Percentiles rank a stretch among this genome's conserved stretches.
phyloP scores from a whole-genome alignment of 306 rosid species.

The Aeschynomene evenia region DNA sequence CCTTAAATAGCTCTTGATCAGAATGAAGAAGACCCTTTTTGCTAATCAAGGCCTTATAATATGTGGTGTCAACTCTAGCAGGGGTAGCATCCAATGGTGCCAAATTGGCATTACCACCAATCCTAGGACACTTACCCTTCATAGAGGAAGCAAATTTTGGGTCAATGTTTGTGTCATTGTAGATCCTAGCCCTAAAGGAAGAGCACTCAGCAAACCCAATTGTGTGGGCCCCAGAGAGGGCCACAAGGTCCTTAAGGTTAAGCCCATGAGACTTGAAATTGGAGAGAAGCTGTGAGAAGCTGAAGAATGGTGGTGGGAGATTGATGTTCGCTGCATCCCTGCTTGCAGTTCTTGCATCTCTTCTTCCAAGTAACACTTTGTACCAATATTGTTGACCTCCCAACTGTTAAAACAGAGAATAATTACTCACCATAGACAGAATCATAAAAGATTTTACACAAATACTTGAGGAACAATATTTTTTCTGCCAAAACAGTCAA shows the following conservation, averaged over 20 bases:
- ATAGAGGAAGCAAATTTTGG: background rate
- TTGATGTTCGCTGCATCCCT: conserved; percentile 28
- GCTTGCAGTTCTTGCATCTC: conserved; percentile 40
- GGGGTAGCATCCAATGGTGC: conserved; percentile 35
- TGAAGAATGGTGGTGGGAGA: conserved; percentile 23
- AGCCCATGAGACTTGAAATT: conserved; percentile 32
- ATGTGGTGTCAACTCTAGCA: conserved; percentile 21
- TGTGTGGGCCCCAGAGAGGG: conserved; percentile 49
- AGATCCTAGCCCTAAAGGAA: conserved; percentile 24
- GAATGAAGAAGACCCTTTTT: conserved; percentile 48
- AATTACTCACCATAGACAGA: no score
- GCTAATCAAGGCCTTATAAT: conserved; percentile 14
- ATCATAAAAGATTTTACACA: no score
- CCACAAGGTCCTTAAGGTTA: conserved; percentile 24
- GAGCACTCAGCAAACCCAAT: conserved; percentile 37
- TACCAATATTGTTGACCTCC: conserved; percentile 33
- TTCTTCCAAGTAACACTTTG: conserved; percentile 34
- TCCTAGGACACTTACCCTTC: conserved; percentile 20
- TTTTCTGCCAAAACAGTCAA: no score
- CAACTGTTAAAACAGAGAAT: no score
- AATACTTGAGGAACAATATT: no score
- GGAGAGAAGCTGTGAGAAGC: conserved; percentile 33
- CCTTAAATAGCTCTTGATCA: conserved; percentile 42
- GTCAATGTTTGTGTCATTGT: conserved; percentile 38
- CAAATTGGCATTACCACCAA: conserved; percentile 22